Conservation (phyloP, 352 stramenopile genomes). For the Pythium rhizo-oryzae region DNA sequence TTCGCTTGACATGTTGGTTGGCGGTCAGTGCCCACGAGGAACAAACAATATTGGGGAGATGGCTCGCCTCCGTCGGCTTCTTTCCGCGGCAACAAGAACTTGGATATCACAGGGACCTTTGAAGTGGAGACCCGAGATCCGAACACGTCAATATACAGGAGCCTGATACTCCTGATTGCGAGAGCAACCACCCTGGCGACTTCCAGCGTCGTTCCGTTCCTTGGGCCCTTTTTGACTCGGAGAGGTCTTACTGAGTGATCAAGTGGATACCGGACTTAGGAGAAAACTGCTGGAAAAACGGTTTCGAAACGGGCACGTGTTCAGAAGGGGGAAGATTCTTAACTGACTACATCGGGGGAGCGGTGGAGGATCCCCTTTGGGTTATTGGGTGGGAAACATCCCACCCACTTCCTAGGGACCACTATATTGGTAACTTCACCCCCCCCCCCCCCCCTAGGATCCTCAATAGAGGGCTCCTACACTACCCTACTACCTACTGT, state of each 20-base stretch:
- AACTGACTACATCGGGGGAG: background rate
- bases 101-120: no score
- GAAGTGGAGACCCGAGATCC: background rate
- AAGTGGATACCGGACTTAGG: background rate
- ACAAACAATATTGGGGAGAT: no score
- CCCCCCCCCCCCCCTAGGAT: background rate
- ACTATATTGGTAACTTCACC: background rate
- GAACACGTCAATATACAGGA: background rate
- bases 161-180: background rate
- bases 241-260: background rate
- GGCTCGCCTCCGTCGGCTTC: no score
- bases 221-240: background rate
- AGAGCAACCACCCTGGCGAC: background rate
- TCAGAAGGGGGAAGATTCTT: background rate
- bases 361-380: background rate
- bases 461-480: background rate
- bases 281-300: background rate
- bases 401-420: background rate
- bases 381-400: background rate
- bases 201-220: background rate
- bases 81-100: no score
- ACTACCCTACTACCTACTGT: slow-evolving; percentile 5
- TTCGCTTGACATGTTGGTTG: no score
- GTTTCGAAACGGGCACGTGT: background rate
- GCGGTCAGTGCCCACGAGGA: no score